phyloP scores from a whole-genome alignment of 345 rosid genomes.

The Clausena lansium region DNA sequence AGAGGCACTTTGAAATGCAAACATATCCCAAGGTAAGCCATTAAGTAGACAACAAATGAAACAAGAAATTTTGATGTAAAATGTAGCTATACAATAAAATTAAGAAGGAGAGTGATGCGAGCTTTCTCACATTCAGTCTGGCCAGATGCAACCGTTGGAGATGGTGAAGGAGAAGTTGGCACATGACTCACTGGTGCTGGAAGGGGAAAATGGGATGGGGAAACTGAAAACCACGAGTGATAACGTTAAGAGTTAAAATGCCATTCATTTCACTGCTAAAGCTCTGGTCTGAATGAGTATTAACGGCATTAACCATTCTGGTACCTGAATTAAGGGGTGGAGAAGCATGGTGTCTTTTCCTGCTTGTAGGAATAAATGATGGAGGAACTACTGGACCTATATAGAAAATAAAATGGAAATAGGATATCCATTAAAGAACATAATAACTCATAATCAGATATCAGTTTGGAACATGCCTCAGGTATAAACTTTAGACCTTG shows the following conservation, averaged over 20 bases:
- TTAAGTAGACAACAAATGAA: constrained; percentile 10
- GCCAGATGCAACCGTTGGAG: constrained; percentile 40
- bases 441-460: neutral
- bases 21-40: constrained; percentile 32
- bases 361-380: constrained; percentile 29
- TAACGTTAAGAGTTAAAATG: constrained; percentile 21
- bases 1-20: constrained; percentile 45
- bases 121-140: constrained; percentile 43
- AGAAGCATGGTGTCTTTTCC: constrained; percentile 40
- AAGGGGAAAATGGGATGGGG: constrained; percentile 32
- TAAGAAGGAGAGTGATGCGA: neutral
- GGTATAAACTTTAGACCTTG: constrained; percentile 33
- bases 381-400: constrained; percentile 47
- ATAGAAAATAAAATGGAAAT: constrained; percentile 27
- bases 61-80: neutral
- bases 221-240: constrained; percentile 29
- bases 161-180: constrained; percentile 57
- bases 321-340: constrained; percentile 53
- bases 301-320: constrained; percentile 1
- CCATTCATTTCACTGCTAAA: neutral
- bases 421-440: neutral
- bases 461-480: neutral
- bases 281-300: constrained; percentile 1
- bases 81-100: neutral
- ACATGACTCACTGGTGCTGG: constrained; percentile 33